Percentiles rank a stretch among this genome's conserved stretches.
phyloP scores from a whole-genome alignment of 1,139 yeast genomes.

The Debaryomyces udenii region DNA sequence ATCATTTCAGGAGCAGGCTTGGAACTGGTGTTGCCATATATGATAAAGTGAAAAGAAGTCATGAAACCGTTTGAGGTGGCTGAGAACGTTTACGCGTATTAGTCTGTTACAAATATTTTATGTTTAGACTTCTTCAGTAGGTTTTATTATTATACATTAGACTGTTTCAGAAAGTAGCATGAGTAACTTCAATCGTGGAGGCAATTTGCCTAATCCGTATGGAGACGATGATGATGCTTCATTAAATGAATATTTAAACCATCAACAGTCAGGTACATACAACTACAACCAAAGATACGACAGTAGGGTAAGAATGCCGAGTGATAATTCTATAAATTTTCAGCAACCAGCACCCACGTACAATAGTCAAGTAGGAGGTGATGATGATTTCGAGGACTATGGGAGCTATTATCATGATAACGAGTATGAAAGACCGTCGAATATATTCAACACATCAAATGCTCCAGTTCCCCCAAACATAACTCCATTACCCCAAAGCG shows the following conservation, averaged over 20 bases:
- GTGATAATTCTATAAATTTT: slow-evolving; percentile 32
- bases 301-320: slow-evolving; percentile 18
- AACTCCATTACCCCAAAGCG: slow-evolving; percentile 18
- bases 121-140: not conserved
- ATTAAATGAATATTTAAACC: slow-evolving; percentile 11
- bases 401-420: slow-evolving; percentile 23
- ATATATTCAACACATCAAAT: slow-evolving; percentile 30
- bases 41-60: not conserved
- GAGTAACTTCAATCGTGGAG: slow-evolving; percentile 7
- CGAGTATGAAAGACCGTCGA: slow-evolving; percentile 21
- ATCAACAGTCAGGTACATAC: slow-evolving; percentile 23
- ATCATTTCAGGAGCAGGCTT: no score
- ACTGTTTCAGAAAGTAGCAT: slow-evolving; percentile 7
- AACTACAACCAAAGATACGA: slow-evolving; percentile 20
- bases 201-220: slow-evolving; percentile 4
- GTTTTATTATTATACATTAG: not conserved
- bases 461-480: slow-evolving; percentile 21
- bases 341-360: slow-evolving; percentile 39
- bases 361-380: slow-evolving; percentile 14
- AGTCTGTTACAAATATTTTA: slow-evolving; percentile 2
- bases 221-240: slow-evolving; percentile 13
- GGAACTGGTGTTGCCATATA: not conserved
- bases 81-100: slow-evolving; percentile 9
- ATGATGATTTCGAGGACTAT: slow-evolving; percentile 30
- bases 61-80: slow-evolving; percentile 7